Conservation (phyloP, 495 filamentous ascomycete genomes). For the Podospora fimiseda region DNA sequence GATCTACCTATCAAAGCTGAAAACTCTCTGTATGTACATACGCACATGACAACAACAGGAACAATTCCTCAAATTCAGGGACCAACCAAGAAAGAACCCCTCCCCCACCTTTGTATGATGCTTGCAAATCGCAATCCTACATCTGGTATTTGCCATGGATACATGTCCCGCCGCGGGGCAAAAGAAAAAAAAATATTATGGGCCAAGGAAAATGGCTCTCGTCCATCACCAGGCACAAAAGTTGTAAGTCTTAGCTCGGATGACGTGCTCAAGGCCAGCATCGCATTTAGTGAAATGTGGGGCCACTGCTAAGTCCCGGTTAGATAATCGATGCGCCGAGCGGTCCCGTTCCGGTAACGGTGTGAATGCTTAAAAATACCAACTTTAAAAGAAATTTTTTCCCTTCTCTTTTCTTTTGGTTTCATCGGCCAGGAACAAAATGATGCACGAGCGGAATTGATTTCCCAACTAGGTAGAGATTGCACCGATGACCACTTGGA, state of each 20-base stretch:
- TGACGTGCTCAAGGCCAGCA: slow-evolving; percentile 38
- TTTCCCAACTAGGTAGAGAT: no score
- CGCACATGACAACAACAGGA: not conserved
- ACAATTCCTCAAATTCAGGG: not conserved
- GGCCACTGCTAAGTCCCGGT: not conserved
- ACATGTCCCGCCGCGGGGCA: not conserved
- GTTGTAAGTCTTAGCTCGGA: slow-evolving; percentile 31
- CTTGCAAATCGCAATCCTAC: no score
- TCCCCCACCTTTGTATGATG: not conserved
- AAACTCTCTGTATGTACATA: no score
- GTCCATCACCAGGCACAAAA: slow-evolving; percentile 1
- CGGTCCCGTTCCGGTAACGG: not conserved
- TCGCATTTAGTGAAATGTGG: not conserved
- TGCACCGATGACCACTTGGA: no score
- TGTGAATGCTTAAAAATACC: no score
- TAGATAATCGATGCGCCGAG: not conserved
- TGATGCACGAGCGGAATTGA: no score
- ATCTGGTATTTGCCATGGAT: no score
- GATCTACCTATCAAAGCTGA: no score
- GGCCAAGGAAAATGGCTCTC: not conserved
- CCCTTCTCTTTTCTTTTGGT: no score
- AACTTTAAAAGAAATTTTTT: no score
- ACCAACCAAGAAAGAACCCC: not conserved
- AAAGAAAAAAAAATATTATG: not conserved
- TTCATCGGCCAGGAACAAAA: no score